Evolutionary conservation across 2,329 filamentous ascomycete species (phyloP), one percentile per base, ranked within the genome.

Genomic region (Calonectria pseudoreteaudii): DNA sequence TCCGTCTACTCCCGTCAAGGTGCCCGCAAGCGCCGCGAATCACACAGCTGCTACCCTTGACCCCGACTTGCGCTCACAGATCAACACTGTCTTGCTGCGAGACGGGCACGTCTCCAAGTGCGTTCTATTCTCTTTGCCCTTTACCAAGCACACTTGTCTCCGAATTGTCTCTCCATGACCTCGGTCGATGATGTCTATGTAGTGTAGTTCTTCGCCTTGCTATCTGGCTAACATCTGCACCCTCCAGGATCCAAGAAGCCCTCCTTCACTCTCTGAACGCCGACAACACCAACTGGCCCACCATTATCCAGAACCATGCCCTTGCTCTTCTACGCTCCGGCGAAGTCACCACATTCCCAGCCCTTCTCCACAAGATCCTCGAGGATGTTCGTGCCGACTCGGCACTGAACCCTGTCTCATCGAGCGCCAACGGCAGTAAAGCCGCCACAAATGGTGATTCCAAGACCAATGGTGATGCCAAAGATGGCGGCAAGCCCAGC

Each of bases 251-350:
- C 78, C 91, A 93, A 86, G 91, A 93, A 71, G 85, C 88, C 53
- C 88, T 93, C 80, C 89, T 93, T 52, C 91, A 93, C 84, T 83
- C 89, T 74, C 89, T 93, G 67, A 86, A 93, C 82, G 85, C 91
- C 64, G 86, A 92, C 83, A 82, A 86, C 6, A 85, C 88, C 76
- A 91, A 93, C 86, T 93, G 91, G 91, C 91, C 91, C 2, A 91
- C 91, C 14, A 80, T 85, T 64, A 85, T 93, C 75, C 90, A 93
- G 79, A 83, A 85, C 69, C 91, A 92, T 83, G 91, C 91, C 49
- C 87, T 93, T 41, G 77, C 87, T 26, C 89, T 93, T 76, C 88
- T 93, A 30, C 91, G 91, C 75, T 89, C 87, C 56, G 90, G 90
- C 82, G 89, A 92, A 74, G 87, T 88, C 64, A 88, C 87, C 28